phyloP scores from a whole-genome alignment of 305 asterid genomes.

The Solanum hybrid region DNA sequence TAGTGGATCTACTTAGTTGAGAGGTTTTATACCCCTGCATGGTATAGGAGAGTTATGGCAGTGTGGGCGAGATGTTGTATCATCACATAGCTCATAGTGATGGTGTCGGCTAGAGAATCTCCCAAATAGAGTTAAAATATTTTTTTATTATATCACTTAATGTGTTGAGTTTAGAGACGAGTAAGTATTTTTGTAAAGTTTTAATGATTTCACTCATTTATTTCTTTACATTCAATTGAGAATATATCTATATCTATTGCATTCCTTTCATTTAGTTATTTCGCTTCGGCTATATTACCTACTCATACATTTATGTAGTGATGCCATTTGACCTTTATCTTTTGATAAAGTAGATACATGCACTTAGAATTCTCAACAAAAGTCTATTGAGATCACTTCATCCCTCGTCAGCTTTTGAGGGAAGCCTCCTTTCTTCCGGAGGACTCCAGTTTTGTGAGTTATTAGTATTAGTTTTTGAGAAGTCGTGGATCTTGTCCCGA shows the following conservation, averaged over 20 bases:
- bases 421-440: not conserved
- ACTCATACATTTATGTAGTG: not conserved
- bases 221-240: not conserved
- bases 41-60: not conserved
- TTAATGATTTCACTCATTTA: not conserved
- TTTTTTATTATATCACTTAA: not conserved
- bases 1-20: not conserved
- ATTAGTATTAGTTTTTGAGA: not conserved
- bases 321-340: not conserved
- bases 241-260: not conserved
- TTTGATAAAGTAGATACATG: not conserved
- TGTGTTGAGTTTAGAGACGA: not conserved
- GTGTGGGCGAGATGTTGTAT: not conserved
- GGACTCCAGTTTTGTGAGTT: not conserved
- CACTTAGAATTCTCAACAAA: not conserved
- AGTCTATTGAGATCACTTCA: not conserved
- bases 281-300: not conserved
- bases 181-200: not conserved
- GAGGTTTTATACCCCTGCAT: not conserved
- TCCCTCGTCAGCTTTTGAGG: not conserved
- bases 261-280: not conserved
- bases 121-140: not conserved
- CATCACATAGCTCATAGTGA: not conserved
- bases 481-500: not conserved
- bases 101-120: not conserved